Evolutionary conservation across 2,329 filamentous ascomycete species (phyloP).

Genomic region (Thermochaetoides dissita): DNA sequence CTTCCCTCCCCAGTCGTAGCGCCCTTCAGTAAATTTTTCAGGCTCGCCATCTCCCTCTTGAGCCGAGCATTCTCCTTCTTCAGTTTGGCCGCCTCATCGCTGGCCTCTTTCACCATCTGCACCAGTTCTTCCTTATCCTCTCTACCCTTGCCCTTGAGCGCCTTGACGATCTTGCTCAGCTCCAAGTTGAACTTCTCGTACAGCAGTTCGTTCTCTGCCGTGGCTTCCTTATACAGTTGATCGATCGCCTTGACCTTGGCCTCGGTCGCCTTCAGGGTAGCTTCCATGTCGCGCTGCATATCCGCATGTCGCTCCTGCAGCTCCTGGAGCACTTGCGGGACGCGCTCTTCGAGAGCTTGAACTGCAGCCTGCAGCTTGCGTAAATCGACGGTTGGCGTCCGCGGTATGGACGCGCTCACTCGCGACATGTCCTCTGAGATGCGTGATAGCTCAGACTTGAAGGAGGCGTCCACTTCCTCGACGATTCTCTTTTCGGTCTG

Average conservation of each 20-base stretch:
- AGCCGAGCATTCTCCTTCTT: conserved; percentile 78
- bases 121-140: conserved; percentile 71
- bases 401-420: conserved; percentile 29
- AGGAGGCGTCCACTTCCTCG: conserved; percentile 50
- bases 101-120: conserved; percentile 52
- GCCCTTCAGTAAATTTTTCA: conserved; percentile 41
- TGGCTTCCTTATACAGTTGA: conserved; percentile 75
- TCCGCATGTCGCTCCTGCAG: conserved; percentile 46
- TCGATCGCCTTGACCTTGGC: conserved; percentile 70
- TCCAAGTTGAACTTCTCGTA: conserved; percentile 92
- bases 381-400: conserved; percentile 27
- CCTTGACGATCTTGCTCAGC: conserved; percentile 66
- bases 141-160: conserved; percentile 55
- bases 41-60: conserved; percentile 66
- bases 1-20: conserved; percentile 11
- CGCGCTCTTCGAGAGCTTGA: conserved; percentile 49
- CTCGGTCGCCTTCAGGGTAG: conserved; percentile 58
- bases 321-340: conserved; percentile 46
- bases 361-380: conserved; percentile 43
- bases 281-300: conserved; percentile 58
- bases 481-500: conserved; percentile 67
- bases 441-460: conserved; percentile 63
- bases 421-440: conserved; percentile 68
- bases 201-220: conserved; percentile 80
- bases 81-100: conserved; percentile 62